Conservation (phyloP, 371 early-diverging fungal species). For the Mortierella sp. region DNA sequence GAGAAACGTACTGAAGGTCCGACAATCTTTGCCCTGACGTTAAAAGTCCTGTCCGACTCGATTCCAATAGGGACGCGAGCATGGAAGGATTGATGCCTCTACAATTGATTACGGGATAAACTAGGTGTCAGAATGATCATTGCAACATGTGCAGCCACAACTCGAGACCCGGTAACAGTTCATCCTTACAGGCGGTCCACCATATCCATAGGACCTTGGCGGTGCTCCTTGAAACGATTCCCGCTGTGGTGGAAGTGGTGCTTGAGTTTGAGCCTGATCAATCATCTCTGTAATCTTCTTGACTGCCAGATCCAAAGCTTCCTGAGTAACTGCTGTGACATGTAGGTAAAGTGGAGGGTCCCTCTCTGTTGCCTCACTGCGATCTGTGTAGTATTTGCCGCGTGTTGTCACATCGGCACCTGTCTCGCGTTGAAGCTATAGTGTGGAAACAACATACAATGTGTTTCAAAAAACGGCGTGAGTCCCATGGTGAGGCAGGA, state of each 20-base stretch:
- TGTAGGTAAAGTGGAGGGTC: conserved; percentile 87
- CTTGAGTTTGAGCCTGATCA: conserved; percentile 57
- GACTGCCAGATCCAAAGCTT: conserved; percentile 77
- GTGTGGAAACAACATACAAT: neutral
- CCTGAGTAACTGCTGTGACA: conserved; percentile 73
- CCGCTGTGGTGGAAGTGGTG: conserved; percentile 38
- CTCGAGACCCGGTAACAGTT: too few species aligned
- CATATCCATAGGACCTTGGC: conserved; percentile 16
- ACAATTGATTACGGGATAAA: neutral
- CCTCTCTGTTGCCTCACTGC: conserved; percentile 71
- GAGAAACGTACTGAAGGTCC: conserved; percentile 68
- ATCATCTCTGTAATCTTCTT: conserved; percentile 80
- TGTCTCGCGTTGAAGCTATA: conserved; percentile 73
- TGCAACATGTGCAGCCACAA: neutral
- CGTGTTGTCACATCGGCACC: conserved; percentile 86
- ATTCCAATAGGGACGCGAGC: conserved; percentile 80
- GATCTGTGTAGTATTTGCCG: conserved; percentile 85
- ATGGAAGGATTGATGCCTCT: conserved; percentile 62
- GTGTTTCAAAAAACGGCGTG: neutral
- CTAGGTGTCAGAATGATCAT: neutral
- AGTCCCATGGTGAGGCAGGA: neutral
- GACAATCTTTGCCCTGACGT: conserved; percentile 86
- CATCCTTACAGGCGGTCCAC: conserved; percentile 34
- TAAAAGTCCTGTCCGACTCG: conserved; percentile 77
- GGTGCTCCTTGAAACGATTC: conserved; percentile 23